These are phyloP conservation scores for Ustilago xerochloae DNA, from an alignment of 1,284 basidiomycete species.

Conservation along the genomic window DNA sequence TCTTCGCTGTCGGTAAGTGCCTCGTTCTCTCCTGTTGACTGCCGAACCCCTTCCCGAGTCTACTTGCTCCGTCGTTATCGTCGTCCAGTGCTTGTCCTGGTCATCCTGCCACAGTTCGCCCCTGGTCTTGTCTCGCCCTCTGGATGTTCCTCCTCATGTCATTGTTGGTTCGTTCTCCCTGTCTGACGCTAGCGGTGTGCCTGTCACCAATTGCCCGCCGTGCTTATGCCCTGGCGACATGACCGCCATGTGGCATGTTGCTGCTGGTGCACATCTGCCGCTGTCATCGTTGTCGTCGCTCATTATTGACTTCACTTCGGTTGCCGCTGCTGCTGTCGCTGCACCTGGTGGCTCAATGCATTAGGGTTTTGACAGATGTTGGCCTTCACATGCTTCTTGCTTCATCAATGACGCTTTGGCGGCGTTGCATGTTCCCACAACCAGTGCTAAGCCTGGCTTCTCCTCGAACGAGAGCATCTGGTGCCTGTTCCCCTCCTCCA, in stretches of 20 bases:
- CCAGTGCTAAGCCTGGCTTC: neutral
- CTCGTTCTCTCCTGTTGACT: neutral
- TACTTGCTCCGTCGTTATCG: neutral
- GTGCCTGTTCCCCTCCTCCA: neutral
- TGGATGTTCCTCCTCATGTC: neutral
- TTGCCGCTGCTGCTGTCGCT: too few relatives aligned
- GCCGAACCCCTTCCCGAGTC: neutral
- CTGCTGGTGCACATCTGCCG: neutral
- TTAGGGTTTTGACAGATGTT: neutral
- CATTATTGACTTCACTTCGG: conserved; percentile 25
- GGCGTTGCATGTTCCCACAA: conserved; percentile 13
- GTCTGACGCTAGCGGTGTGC: too few relatives aligned
- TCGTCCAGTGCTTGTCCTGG: conserved; percentile 9
- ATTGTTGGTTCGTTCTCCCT: too few relatives aligned
- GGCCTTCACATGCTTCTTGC: neutral
- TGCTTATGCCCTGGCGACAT: neutral
- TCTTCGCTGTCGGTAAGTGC: conserved; percentile 34
- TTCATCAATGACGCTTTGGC: conserved; percentile 3
- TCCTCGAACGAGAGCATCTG: neutral
- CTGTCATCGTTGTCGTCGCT: neutral
- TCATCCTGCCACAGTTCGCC: conserved; percentile 3
- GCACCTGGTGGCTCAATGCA: conserved; percentile 1
- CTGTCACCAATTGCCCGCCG: neutral
- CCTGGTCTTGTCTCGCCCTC: neutral
- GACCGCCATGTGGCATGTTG: conserved; percentile 18